Evolutionary conservation across 768 basidiomycete species (phyloP).

Genomic region (Lactifluus hygrophoroides): DNA sequence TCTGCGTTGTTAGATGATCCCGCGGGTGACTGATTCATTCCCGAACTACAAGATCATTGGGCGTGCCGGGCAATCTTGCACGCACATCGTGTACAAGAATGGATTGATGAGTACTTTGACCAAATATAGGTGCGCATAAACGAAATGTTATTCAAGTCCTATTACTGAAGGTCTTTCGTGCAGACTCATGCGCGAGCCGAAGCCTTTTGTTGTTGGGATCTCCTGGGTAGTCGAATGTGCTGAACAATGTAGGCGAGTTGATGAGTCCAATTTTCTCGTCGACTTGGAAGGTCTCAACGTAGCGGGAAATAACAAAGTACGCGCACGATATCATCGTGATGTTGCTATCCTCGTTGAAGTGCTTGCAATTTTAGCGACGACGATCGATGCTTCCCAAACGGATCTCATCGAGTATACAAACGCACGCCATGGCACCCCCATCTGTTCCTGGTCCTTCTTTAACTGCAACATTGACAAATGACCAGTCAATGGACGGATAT

Average conservation of each 20-base stretch:
- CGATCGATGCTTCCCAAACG: slow-evolving; percentile 65
- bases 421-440: background rate
- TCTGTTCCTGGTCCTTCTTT: slow-evolving; percentile 3
- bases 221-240: slow-evolving; percentile 87
- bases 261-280: slow-evolving; percentile 57
- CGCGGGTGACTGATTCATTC: background rate
- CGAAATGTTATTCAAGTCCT: background rate
- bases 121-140: slow-evolving; percentile 49
- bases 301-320: slow-evolving; percentile 56
- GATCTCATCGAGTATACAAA: slow-evolving; percentile 23
- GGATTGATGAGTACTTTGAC: slow-evolving; percentile 66
- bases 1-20: background rate
- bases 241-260: slow-evolving; percentile 54
- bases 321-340: background rate
- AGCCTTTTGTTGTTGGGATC: slow-evolving; percentile 73
- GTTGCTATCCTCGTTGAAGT: background rate
- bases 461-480: slow-evolving; percentile 6
- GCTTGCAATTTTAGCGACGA: slow-evolving; percentile 43
- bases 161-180: background rate
- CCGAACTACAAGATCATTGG: slow-evolving; percentile 40
- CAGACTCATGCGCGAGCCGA: slow-evolving; percentile 56
- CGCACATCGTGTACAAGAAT: slow-evolving; percentile 82
- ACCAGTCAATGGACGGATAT: slow-evolving; percentile 19
- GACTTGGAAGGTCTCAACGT: slow-evolving; percentile 51
- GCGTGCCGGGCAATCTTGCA: slow-evolving; percentile 64